These are phyloP conservation scores for Rhododendron ovatum DNA, from an alignment of 148 eudicot genomes.

Conservation along the genomic window DNA sequence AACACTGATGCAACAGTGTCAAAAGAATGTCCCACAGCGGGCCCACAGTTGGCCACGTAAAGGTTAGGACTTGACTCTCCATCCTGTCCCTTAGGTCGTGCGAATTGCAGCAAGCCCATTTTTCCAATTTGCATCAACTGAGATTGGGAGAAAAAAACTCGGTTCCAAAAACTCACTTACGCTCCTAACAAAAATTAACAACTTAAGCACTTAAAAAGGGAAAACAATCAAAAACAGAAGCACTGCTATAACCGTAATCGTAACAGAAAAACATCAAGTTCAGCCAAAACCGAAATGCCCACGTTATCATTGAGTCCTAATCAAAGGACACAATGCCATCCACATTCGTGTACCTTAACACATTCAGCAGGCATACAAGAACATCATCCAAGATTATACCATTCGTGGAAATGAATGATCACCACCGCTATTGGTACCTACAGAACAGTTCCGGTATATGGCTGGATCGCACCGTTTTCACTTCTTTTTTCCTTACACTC, in stretches of 20 bases:
- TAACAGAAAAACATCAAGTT: not conserved
- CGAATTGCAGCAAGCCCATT: conserved; percentile 61
- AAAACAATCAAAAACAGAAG: not conserved
- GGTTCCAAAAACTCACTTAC: not conserved
- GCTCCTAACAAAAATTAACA: not conserved
- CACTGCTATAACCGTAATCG: not conserved
- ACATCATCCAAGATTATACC: not conserved
- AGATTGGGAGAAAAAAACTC: not conserved
- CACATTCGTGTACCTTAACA: not conserved
- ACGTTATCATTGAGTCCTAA: no score
- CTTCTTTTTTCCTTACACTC: no score
- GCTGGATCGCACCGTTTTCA: not conserved
- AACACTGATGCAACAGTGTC: conserved; percentile 59
- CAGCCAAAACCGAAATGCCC: not conserved
- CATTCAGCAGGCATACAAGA: not conserved
- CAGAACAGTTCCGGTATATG: not conserved
- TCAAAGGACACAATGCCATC: not conserved
- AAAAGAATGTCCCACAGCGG: conserved; percentile 71
- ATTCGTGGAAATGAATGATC: not conserved
- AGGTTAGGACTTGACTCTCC: conserved; percentile 47
- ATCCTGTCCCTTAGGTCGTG: conserved; percentile 46
- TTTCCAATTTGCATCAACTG: not conserved
- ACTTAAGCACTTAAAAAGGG: not conserved
- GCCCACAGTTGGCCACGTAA: conserved; percentile 96
- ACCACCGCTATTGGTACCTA: not conserved